phyloP scores from a whole-genome alignment of 108 stramenopile species.

The Asterionellopsis glacialis region DNA sequence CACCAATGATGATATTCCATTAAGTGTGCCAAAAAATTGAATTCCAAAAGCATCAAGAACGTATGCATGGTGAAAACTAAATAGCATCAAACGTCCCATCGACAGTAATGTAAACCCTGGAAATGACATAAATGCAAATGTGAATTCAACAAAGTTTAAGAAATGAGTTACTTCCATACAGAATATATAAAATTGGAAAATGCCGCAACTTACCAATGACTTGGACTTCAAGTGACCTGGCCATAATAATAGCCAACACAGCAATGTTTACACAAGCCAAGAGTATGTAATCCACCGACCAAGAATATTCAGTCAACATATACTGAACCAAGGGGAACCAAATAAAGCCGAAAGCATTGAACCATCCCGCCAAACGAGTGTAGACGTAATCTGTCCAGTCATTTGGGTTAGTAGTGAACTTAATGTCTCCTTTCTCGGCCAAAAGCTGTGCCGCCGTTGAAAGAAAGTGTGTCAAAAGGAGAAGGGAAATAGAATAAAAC shows the following conservation, averaged over 20 bases:
- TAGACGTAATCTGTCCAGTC: slow-evolving; percentile 10
- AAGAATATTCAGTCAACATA: background rate
- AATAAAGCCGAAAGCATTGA: slow-evolving; percentile 10
- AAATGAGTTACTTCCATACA: too few species aligned
- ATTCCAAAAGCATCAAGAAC: slow-evolving; percentile 14
- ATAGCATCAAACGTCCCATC: slow-evolving; percentile 4
- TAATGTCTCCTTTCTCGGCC: slow-evolving; percentile 14
- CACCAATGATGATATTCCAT: slow-evolving; percentile 14
- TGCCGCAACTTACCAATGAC: background rate
- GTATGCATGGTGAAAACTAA: slow-evolving; percentile 15
- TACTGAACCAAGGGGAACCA: slow-evolving; percentile 11
- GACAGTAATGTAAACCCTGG: background rate
- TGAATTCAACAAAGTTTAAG: too few species aligned
- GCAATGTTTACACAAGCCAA: background rate
- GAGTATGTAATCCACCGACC: slow-evolving; percentile 1
- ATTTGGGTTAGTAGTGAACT: slow-evolving; percentile 11
- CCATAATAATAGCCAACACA: slow-evolving; percentile 7
- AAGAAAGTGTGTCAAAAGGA: slow-evolving; percentile 12
- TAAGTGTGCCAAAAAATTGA: slow-evolving; percentile 8
- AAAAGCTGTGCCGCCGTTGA: slow-evolving; percentile 10
- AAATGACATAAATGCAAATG: too few species aligned
- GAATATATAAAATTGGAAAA: too few species aligned
- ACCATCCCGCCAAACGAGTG: slow-evolving; percentile 8
- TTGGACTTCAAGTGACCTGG: slow-evolving; percentile 10
- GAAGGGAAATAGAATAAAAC: slow-evolving; percentile 3